phyloP scores from a whole-genome alignment of 306 rosid species.

The Gynostemma pentaphyllum region DNA sequence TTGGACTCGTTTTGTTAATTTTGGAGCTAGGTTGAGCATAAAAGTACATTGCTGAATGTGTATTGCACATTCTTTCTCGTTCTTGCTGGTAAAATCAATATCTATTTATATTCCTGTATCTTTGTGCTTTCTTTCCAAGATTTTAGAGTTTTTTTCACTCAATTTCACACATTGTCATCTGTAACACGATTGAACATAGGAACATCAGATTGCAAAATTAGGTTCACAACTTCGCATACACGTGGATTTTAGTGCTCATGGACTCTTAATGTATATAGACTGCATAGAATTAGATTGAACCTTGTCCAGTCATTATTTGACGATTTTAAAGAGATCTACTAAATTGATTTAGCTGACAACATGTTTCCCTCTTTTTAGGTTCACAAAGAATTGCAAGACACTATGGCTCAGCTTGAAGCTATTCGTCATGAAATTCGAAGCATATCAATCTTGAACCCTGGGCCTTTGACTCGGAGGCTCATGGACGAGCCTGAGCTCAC shows the following conservation, averaged over 20 bases:
- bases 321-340: not conserved
- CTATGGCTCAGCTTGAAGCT: slow-evolving; percentile 71
- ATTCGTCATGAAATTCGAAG: slow-evolving; percentile 75
- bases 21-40: not conserved
- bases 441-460: slow-evolving; percentile 49
- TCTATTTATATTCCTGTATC: not conserved
- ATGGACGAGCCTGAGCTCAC: slow-evolving; percentile 31
- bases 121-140: not conserved
- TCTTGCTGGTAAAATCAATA: not conserved
- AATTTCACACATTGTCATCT: not conserved
- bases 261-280: not conserved
- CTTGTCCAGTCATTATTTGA: not conserved
- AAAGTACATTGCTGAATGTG: not conserved
- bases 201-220: not conserved
- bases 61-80: not conserved
- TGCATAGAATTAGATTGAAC: not conserved
- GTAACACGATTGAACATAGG: not conserved
- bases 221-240: not conserved
- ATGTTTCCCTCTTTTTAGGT: slow-evolving; percentile 27
- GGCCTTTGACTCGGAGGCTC: slow-evolving; percentile 51
- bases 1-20: not conserved
- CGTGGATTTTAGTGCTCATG: not conserved
- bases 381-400: slow-evolving; percentile 82
- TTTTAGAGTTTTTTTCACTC: not conserved
- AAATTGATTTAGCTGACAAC: not conserved